A percentile compares a stretch with the other conserved stretches of the same genome.
phyloP scores from a whole-genome alignment of 371 early-diverging fungal genomes.

The Syncephalastrum monosporum region DNA sequence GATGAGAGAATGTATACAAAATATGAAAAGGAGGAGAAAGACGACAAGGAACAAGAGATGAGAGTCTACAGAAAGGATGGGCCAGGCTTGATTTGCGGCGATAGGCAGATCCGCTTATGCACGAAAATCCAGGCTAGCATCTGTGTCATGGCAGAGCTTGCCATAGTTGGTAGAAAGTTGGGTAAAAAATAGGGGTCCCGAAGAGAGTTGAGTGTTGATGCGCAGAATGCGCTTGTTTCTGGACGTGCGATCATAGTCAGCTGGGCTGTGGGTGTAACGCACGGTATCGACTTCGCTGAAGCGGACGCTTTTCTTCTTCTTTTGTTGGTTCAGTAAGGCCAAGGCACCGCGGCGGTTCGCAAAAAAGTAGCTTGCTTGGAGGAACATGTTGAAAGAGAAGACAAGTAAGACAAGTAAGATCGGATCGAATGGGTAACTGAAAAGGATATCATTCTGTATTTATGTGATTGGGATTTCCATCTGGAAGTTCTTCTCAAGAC shows the following conservation, averaged over 20 bases:
- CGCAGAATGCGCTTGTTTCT: conserved; percentile 7
- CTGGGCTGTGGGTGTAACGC: conserved; percentile 17
- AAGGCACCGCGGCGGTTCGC: conserved; percentile 7
- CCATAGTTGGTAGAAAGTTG: conserved; percentile 20
- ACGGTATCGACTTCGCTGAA: conserved; percentile 13
- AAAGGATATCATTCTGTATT: neutral
- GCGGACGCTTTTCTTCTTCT: conserved; percentile 14
- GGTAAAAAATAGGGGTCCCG: conserved; percentile 16
- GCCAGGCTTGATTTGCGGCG: too few relatives aligned
- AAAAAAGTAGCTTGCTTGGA: conserved; percentile 12
- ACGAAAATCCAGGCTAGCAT: too few relatives aligned
- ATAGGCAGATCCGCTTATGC: too few relatives aligned
- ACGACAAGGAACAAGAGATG: too few relatives aligned
- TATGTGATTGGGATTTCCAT: conserved; percentile 1
- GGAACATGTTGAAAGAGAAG: conserved; percentile 10
- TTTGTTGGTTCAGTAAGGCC: conserved; percentile 4
- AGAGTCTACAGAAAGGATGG: too few relatives aligned
- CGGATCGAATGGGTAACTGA: neutral
- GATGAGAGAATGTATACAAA: too few relatives aligned
- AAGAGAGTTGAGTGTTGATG: conserved; percentile 16
- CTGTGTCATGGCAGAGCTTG: conserved; percentile 5
- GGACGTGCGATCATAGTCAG: conserved; percentile 22
- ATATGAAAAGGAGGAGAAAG: too few relatives aligned
- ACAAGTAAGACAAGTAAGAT: neutral
- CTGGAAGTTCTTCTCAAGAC: neutral